Percentiles rank a stretch among this genome's conserved stretches.
Conservation (phyloP, 495 filamentous ascomycete genomes). For the Penicillium chermesinum region DNA sequence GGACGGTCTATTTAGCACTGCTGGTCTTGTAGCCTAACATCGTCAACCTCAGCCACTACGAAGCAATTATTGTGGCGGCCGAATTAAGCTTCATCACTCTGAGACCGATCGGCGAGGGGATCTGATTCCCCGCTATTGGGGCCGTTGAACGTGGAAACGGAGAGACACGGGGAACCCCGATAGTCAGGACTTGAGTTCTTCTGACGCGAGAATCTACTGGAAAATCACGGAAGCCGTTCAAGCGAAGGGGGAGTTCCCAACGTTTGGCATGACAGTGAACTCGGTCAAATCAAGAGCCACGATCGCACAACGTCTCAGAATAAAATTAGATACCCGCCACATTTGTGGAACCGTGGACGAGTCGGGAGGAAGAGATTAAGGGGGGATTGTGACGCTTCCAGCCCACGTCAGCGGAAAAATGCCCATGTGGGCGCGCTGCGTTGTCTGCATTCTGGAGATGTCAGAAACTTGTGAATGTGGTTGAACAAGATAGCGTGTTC, state of each 20-base stretch:
- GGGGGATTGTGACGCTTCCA: constrained; percentile 5
- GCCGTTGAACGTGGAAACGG: background rate
- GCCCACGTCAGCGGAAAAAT: constrained; percentile 3
- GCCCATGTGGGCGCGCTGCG: background rate
- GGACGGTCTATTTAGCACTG: background rate
- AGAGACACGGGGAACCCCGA: background rate
- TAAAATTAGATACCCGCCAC: constrained; percentile 12
- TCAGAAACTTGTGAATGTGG: background rate
- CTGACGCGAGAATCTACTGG: too few species aligned
- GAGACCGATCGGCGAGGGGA: constrained; percentile 21
- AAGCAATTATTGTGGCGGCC: constrained; percentile 6
- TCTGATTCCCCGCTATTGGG: background rate
- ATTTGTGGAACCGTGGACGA: constrained; percentile 10
- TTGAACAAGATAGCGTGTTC: too few species aligned
- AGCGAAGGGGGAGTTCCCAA: too few species aligned
- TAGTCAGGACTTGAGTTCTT: too few species aligned
- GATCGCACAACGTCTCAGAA: background rate
- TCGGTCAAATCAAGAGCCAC: background rate
- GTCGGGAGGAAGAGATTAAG: constrained; percentile 14
- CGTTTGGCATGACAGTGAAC: too few species aligned
- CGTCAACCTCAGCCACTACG: constrained; percentile 8
- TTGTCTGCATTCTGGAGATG: background rate
- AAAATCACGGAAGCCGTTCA: too few species aligned
- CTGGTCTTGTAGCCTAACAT: background rate
- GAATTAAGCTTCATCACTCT: constrained; percentile 25